Conservation (phyloP, 768 basidiomycete species). For the Artomyces pyxidatus region DNA sequence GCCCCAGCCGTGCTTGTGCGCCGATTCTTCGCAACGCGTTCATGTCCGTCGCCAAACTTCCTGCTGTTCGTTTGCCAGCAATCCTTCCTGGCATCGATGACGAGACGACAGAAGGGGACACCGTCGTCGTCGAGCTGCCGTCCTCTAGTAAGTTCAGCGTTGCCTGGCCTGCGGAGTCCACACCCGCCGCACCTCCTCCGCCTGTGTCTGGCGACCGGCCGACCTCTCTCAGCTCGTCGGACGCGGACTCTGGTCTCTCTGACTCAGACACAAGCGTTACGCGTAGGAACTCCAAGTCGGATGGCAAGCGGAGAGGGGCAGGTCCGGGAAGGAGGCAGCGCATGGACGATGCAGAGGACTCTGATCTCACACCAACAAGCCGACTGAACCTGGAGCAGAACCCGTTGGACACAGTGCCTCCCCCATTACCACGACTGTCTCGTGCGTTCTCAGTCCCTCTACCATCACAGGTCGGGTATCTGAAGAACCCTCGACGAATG, state of each 20-base stretch:
- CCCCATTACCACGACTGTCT: constrained; percentile 46
- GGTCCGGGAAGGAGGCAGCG: constrained; percentile 10
- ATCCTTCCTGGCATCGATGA: constrained; percentile 34
- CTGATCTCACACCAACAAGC: constrained; percentile 23
- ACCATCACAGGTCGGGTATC: constrained; percentile 68
- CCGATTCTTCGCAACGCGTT: too few species aligned
- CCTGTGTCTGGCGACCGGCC: constrained; percentile 30
- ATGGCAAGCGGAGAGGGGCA: constrained; percentile 1
- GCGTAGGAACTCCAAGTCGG: not conserved
- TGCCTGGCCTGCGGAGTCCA: constrained; percentile 45
- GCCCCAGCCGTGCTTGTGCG: too few species aligned
- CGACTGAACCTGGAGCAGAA: constrained; percentile 23
- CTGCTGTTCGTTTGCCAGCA: constrained; percentile 45
- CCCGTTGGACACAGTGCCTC: constrained; percentile 23
- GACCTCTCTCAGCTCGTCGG: constrained; percentile 37
- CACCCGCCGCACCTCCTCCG: constrained; percentile 28
- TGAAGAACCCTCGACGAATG: constrained; percentile 57
- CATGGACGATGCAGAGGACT: constrained; percentile 19
- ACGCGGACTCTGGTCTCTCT: constrained; percentile 42
- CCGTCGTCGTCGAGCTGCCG: constrained; percentile 37
- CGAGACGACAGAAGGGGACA: constrained; percentile 32
- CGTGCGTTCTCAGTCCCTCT: constrained; percentile 75
- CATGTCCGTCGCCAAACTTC: constrained; percentile 27
- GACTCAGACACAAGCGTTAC: constrained; percentile 30
- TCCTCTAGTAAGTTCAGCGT: constrained; percentile 51